These are phyloP conservation scores for Aspergillus texensis DNA, from an alignment of 2,329 filamentous ascomycete genomes.

Conservation along the genomic window DNA sequence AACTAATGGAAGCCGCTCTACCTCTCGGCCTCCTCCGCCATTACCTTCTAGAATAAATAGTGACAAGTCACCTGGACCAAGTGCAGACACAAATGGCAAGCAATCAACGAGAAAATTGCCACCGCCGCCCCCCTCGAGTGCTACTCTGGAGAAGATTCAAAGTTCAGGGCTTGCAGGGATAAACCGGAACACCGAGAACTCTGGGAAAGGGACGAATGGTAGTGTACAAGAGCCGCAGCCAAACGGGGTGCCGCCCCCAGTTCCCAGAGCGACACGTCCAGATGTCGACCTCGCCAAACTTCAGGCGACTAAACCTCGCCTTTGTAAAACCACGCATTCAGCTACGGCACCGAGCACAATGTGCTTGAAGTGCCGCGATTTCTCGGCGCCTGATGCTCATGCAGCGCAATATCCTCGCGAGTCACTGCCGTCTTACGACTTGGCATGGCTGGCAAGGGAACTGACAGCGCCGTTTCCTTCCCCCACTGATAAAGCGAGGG, in stretches of 20 bases:
- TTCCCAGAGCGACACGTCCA: slow-evolving; percentile 59
- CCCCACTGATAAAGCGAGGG: slow-evolving; percentile 85
- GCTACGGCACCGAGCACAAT: slow-evolving; percentile 25
- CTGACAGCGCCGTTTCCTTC: slow-evolving; percentile 81
- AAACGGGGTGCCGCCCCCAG: slow-evolving; percentile 45
- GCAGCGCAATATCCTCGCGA: slow-evolving; percentile 75
- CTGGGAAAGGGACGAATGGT: slow-evolving; percentile 19
- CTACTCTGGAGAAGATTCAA: slow-evolving; percentile 39
- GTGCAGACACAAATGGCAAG: slow-evolving; percentile 17
- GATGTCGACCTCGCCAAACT: slow-evolving; percentile 61
- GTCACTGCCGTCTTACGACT: slow-evolving; percentile 67
- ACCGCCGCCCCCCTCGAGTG: slow-evolving; percentile 36
- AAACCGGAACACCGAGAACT: slow-evolving; percentile 37
- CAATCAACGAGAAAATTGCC: slow-evolving; percentile 37
- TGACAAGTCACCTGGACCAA: slow-evolving; percentile 18
- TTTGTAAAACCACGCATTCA: slow-evolving; percentile 24
- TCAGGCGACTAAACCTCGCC: slow-evolving; percentile 55
- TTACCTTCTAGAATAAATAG: slow-evolving; percentile 25
- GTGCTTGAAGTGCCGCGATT: slow-evolving; percentile 88
- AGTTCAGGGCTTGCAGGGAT: slow-evolving; percentile 52
- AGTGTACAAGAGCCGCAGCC: not conserved
- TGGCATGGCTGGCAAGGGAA: slow-evolving; percentile 74
- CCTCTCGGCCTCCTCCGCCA: slow-evolving; percentile 26
- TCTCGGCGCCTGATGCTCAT: slow-evolving; percentile 76
- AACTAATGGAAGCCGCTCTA: slow-evolving; percentile 9